These are phyloP conservation scores for Kluyveromyces nonfermentans DNA, from an alignment of 805 yeast species.

Conservation along the genomic window DNA sequence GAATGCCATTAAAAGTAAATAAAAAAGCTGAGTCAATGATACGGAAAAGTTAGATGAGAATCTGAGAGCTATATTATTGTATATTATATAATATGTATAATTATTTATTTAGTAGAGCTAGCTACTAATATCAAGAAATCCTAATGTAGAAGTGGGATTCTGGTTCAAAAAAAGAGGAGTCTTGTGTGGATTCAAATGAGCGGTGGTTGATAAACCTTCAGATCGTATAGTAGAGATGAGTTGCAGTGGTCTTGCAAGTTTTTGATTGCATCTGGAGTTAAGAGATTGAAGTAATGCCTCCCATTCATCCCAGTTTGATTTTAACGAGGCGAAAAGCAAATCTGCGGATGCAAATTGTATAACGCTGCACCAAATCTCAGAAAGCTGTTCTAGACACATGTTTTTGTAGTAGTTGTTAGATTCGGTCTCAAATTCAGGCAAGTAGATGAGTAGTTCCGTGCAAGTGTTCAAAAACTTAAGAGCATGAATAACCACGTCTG, in stretches of 20 bases:
- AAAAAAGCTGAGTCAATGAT: no score
- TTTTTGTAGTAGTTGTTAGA: constrained; percentile 30
- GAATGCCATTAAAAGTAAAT: not conserved
- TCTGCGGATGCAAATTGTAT: constrained; percentile 22
- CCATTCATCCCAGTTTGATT: constrained; percentile 13
- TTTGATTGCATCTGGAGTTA: constrained; percentile 19
- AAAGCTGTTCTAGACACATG: constrained; percentile 28
- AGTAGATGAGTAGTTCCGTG: constrained; percentile 20
- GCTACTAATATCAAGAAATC: constrained; percentile 3
- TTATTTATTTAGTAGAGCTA: not conserved
- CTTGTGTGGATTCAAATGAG: not conserved
- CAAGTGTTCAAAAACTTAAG: constrained; percentile 23
- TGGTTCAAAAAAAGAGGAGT: not conserved
- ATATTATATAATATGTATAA: not conserved
- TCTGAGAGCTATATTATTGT: not conserved
- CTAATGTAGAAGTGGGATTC: not conserved
- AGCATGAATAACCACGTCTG: constrained; percentile 20
- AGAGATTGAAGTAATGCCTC: constrained; percentile 16
- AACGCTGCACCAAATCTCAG: constrained; percentile 26
- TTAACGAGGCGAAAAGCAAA: constrained; percentile 10
- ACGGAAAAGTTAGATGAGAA: not conserved
- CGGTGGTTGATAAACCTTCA: not conserved
- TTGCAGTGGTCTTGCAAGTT: constrained; percentile 19
- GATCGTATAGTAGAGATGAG: constrained; percentile 4
- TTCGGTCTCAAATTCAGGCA: constrained; percentile 27